Evolutionary conservation across 495 filamentous ascomycete species (phyloP).

Genomic region (Aspergillus steynii): DNA sequence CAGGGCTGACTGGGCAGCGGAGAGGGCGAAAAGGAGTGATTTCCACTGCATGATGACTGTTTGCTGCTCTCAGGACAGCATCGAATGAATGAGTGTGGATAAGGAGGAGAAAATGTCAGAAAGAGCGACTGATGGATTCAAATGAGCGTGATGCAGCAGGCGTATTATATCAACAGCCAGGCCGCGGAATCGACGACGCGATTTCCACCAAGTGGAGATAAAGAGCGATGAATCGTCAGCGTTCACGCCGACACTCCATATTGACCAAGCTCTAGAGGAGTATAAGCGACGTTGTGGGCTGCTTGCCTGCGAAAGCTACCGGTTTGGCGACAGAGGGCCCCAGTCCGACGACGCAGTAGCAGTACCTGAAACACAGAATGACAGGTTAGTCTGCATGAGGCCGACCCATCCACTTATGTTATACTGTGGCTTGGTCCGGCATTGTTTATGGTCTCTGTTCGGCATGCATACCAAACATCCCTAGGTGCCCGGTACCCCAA

Average conservation of each 20-base stretch:
- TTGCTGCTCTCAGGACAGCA: background rate
- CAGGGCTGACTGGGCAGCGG: constrained; percentile 22
- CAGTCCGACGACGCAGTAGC: background rate
- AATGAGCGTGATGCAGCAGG: background rate
- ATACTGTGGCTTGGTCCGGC: background rate
- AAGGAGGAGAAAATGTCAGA: background rate
- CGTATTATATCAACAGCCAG: background rate
- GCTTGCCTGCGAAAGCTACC: background rate
- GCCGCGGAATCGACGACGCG: background rate
- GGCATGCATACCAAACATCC: background rate
- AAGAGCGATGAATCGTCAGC: background rate
- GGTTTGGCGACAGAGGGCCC: background rate
- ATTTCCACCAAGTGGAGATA: background rate
- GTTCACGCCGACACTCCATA: background rate
- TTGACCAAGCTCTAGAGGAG: background rate
- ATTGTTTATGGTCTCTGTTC: background rate
- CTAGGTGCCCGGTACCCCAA: background rate
- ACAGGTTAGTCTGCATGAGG: background rate
- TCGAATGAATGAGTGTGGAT: background rate
- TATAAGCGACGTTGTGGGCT: background rate
- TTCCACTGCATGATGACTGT: constrained; percentile 31
- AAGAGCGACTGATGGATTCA: background rate
- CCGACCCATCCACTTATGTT: background rate
- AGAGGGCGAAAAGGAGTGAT: constrained; percentile 24
- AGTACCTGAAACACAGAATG: background rate